Conservation (phyloP, 1,284 basidiomycete genomes). For the Spongispora temasekensis region DNA sequence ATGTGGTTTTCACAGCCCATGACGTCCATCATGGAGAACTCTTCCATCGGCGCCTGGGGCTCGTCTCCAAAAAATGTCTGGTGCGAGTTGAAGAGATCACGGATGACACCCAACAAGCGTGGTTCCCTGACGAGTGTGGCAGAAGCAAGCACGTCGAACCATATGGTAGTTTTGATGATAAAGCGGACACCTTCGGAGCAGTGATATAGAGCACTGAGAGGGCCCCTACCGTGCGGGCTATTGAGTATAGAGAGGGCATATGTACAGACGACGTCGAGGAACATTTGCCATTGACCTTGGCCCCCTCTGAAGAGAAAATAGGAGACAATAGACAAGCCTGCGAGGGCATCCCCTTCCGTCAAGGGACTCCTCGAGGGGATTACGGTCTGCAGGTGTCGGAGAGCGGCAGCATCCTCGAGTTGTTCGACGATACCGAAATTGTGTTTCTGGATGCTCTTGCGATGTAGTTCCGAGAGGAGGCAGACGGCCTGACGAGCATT, state of each 20-base stretch:
- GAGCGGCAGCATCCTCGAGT: slow-evolving; percentile 26
- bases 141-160: slow-evolving; percentile 82
- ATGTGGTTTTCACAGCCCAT: slow-evolving; percentile 85
- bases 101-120: slow-evolving; percentile 57
- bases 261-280: slow-evolving; percentile 56
- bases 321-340: slow-evolving; percentile 71
- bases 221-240: slow-evolving; percentile 37
- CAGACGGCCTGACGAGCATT: slow-evolving; percentile 57
- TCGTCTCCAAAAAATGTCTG: slow-evolving; percentile 32
- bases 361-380: slow-evolving; percentile 25
- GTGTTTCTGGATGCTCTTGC: slow-evolving; percentile 24
- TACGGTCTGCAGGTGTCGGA: slow-evolving; percentile 32
- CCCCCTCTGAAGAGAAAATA: slow-evolving; percentile 75
- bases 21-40: slow-evolving; percentile 68
- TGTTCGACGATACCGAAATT: slow-evolving; percentile 25
- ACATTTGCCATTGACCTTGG: slow-evolving; percentile 63
- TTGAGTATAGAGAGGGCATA: slow-evolving; percentile 54
- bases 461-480: slow-evolving; percentile 42
- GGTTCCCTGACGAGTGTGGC: slow-evolving; percentile 64
- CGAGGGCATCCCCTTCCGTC: slow-evolving; percentile 70
- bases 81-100: slow-evolving; percentile 53
- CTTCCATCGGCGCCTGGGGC: slow-evolving; percentile 21
- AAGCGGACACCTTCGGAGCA: slow-evolving; percentile 56
- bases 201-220: slow-evolving; percentile 47
- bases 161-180: slow-evolving; percentile 79